Percentiles rank a stretch among this genome's conserved stretches.
These are phyloP conservation scores for Saprolegnia parasitica DNA, from an alignment of 352 stramenopile species.

Conservation along the genomic window DNA sequence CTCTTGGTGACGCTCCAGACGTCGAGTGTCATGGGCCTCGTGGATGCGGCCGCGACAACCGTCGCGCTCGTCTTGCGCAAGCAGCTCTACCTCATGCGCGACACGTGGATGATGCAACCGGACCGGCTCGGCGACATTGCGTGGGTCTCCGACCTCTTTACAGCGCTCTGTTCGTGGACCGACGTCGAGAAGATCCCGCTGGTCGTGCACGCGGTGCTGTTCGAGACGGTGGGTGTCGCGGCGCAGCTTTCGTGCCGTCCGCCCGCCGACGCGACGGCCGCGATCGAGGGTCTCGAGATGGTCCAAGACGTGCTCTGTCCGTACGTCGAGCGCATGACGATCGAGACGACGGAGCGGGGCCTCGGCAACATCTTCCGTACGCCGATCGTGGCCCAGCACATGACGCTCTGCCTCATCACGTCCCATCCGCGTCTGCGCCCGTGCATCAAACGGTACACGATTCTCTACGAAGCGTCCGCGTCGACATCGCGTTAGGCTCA, in stretches of 20 bases:
- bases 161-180: slow-evolving; percentile 53
- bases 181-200: slow-evolving; percentile 68
- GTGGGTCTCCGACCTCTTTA: slow-evolving; percentile 37
- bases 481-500: not conserved
- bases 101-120: slow-evolving; percentile 26
- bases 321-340: slow-evolving; percentile 60
- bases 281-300: slow-evolving; percentile 2
- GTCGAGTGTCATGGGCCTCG: slow-evolving; percentile 50
- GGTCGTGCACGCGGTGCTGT: slow-evolving; percentile 69
- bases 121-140: slow-evolving; percentile 48
- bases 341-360: slow-evolving; percentile 71
- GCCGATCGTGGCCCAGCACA: slow-evolving; percentile 75
- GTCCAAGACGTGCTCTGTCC: slow-evolving; percentile 33
- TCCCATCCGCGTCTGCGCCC: slow-evolving; percentile 52
- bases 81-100: slow-evolving; percentile 69
- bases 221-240: slow-evolving; percentile 72
- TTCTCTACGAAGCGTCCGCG: not conserved
- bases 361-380: slow-evolving; percentile 70
- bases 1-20: slow-evolving; percentile 65
- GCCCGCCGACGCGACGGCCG: slow-evolving; percentile 50
- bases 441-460: slow-evolving; percentile 57
- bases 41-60: slow-evolving; percentile 71
- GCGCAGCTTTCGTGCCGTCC: slow-evolving; percentile 45
- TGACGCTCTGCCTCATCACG: slow-evolving; percentile 66
- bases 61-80: slow-evolving; percentile 72